These are phyloP conservation scores for Phytophthora chlamydospora DNA, from an alignment of 352 stramenopile species.

Conservation along the genomic window DNA sequence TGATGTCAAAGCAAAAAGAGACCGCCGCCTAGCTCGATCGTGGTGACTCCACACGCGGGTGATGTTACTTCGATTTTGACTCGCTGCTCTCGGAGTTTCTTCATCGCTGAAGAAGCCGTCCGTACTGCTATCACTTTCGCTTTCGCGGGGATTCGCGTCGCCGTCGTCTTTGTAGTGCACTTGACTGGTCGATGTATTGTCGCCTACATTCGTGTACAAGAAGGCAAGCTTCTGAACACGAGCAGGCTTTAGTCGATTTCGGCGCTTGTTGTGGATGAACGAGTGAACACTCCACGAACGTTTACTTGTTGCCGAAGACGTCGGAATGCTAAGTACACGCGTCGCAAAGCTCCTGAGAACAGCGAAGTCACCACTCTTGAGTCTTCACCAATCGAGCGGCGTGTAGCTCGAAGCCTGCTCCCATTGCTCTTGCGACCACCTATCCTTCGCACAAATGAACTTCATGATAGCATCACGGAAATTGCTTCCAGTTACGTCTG, in stretches of 20 bases:
- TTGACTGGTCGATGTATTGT: conserved; percentile 2
- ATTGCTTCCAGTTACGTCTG: not conserved
- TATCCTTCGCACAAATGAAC: conserved; percentile 5
- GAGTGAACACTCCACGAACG: conserved; percentile 19
- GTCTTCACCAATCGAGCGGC: conserved; percentile 19
- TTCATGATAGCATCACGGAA: not conserved
- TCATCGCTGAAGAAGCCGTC: not conserved
- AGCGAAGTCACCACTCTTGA: conserved; percentile 2
- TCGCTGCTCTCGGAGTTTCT: not conserved
- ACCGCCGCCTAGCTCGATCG: no score
- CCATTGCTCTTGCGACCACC: not conserved
- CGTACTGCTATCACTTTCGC: not conserved
- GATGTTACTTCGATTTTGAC: not conserved
- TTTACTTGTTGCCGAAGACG: conserved; percentile 25
- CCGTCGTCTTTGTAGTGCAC: not conserved
- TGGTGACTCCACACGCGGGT: no score
- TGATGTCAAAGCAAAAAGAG: no score
- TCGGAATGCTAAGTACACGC: conserved; percentile 14
- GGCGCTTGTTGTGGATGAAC: conserved; percentile 22
- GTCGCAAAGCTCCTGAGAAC: not conserved
- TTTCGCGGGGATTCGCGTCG: not conserved
- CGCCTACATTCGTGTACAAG: conserved; percentile 12
- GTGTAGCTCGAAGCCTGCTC: not conserved
- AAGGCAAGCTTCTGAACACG: conserved; percentile 23
- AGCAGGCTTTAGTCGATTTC: conserved; percentile 10